phyloP scores from a whole-genome alignment of 148 eudicot genomes.

The Cornus suecica region DNA sequence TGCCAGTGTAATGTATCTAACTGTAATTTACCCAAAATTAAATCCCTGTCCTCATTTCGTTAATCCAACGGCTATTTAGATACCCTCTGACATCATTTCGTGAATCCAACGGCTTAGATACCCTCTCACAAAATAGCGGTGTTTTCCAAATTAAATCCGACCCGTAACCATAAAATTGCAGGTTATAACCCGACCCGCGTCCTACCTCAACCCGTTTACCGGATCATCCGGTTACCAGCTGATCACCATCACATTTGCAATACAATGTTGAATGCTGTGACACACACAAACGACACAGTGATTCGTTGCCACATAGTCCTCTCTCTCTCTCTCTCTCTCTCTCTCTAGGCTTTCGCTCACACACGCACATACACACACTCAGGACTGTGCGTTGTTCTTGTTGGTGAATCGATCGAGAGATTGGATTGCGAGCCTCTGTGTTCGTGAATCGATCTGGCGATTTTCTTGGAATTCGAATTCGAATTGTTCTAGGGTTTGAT shows the following conservation, averaged over 20 bases:
- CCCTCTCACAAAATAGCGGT: not conserved
- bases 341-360: slow-evolving; percentile 24
- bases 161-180: no score
- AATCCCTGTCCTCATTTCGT: no score
- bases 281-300: not conserved
- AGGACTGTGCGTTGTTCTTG: slow-evolving; percentile 6
- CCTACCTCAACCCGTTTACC: not conserved
- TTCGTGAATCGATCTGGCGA: slow-evolving; percentile 11
- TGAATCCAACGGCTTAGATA: not conserved
- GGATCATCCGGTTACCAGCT: not conserved
- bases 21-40: no score
- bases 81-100: not conserved
- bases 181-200: not conserved
- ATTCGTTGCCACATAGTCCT: slow-evolving; percentile 10
- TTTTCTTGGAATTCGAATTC: not conserved
- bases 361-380: not conserved
- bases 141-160: not conserved
- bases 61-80: no score
- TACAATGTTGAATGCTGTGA: not conserved
- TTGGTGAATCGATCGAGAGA: slow-evolving; percentile 20
- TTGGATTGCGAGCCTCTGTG: slow-evolving; percentile 19
- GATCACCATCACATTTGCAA: not conserved
- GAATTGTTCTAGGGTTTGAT: not conserved
- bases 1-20: no score
- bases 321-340: slow-evolving; percentile 24